Evolutionary conservation across 116 monocot species (phyloP).

Genomic region (Dioscorea cayenensis): DNA sequence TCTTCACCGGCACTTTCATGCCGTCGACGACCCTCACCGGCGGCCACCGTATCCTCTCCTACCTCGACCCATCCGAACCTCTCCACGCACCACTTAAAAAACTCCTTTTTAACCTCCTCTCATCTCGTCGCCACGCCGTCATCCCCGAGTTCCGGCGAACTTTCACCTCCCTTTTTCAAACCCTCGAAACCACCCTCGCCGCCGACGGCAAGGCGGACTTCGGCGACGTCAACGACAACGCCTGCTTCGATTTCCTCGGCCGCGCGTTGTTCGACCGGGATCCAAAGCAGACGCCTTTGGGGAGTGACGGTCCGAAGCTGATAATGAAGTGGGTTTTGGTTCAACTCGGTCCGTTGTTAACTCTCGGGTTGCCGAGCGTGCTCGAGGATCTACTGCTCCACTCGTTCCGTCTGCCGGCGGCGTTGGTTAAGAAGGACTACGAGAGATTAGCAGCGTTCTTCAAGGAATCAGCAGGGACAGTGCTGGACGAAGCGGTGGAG

Average conservation of each 20-base stretch:
- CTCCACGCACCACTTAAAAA: slow-evolving; percentile 40
- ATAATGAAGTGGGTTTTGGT: slow-evolving; percentile 40
- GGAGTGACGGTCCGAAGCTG: slow-evolving; percentile 23
- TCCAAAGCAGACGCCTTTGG: slow-evolving; percentile 16
- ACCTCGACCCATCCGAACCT: slow-evolving; percentile 53
- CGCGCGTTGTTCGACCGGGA: slow-evolving; percentile 28
- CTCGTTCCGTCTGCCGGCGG: slow-evolving; percentile 30
- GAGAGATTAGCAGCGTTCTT: slow-evolving; percentile 52
- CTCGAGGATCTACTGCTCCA: slow-evolving; percentile 43
- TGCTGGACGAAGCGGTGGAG: slow-evolving; percentile 53
- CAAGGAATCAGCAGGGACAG: slow-evolving; percentile 21
- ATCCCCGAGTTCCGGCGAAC: slow-evolving; percentile 38
- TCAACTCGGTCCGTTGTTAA: slow-evolving; percentile 35
- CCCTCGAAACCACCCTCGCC: slow-evolving; percentile 27
- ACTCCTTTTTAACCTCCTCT: slow-evolving; percentile 40
- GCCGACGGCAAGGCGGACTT: slow-evolving; percentile 32
- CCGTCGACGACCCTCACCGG: slow-evolving; percentile 50
- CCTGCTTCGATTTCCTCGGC: slow-evolving; percentile 30
- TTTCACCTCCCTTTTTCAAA: slow-evolving; percentile 20
- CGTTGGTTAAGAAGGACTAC: slow-evolving; percentile 27
- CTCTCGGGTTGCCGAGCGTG: slow-evolving; percentile 40
- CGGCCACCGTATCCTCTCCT: slow-evolving; percentile 52
- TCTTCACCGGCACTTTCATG: slow-evolving; percentile 60
- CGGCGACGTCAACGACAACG: slow-evolving; percentile 24
- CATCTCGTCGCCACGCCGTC: slow-evolving; percentile 16